Base-by-base conservation (phyloP, 192 early-diverging fungal species). In the Entomortierella chlamydospora region DNA sequence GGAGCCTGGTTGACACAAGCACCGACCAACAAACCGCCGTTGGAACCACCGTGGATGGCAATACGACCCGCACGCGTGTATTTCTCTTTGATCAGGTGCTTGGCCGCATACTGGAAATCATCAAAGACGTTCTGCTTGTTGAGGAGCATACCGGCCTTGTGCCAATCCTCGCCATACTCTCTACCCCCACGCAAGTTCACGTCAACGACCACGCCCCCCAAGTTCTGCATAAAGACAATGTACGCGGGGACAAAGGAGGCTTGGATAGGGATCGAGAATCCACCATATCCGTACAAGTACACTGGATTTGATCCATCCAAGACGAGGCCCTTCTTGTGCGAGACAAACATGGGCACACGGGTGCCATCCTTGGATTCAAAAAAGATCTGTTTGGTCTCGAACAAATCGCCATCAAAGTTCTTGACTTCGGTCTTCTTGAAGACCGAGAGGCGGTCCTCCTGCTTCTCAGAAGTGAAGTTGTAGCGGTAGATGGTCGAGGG, bases 91-190 rank as follows among this genome's bases (percentile, higher is more conserved):
- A 90, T 73, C 34, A 94, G 73, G 61, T 83, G 89, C 64, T 87
- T 87, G 17, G 91, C 91, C 17, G 90, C 91, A 18, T 67, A 79
- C 77, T 93, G 91, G 71, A 94, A 94, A 65, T 94, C 92, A 66
- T 92, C 91, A 83, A 92, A 92, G 22, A 84, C 83, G 70, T 91
- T 93, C 67, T 94, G 91, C 73, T 92, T 94, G 41, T 90, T 90
- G 33, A 61, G 45, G n/a, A 87, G 59, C 39, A 77, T 81, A 26
- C 91, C 92, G 20, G 68, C 79, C n/a, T 72, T 47, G 65, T 86
- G 85, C 86, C 86, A 87, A 11, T 81, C 78, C 70, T 87, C 72
- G 25, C 86, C 86, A 51, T 84, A 87, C 70, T 94, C 92, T 49
- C 86, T 85, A 30, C 92, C 92, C 23, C 92, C 92, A 26, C 92